Percentiles rank a stretch among this genome's conserved stretches.
Conservation (phyloP, 495 filamentous ascomycete genomes). For the Aspergillus ostianus region DNA sequence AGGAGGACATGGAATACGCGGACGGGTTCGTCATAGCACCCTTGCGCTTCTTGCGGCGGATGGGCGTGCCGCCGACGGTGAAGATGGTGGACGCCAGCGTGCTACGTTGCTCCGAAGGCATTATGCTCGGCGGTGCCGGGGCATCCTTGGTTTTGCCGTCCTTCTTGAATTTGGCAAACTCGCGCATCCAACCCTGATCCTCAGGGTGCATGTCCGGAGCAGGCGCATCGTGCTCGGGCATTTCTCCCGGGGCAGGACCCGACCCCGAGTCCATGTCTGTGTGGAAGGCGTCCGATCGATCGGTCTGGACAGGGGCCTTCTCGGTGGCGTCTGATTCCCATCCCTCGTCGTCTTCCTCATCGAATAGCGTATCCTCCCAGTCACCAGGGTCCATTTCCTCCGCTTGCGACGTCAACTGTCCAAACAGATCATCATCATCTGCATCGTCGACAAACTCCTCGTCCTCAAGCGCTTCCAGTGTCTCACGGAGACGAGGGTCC, state of each 20-base stretch:
- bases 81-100: conserved; percentile 70
- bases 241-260: conserved; percentile 35
- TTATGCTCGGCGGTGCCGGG: conserved; percentile 36
- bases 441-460: conserved; percentile 91
- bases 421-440: conserved; percentile 76
- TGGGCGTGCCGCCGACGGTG: conserved; percentile 68
- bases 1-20: conserved; percentile 95
- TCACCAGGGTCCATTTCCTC: conserved; percentile 69
- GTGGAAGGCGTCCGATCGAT: conserved; percentile 31
- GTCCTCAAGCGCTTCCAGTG: conserved; percentile 91
- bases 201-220: conserved; percentile 43
- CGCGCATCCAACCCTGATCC: conserved; percentile 78
- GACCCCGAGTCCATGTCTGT: conserved; percentile 13
- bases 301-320: conserved; percentile 52
- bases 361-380: conserved; percentile 59
- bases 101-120: conserved; percentile 52
- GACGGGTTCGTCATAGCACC: conserved; percentile 87
- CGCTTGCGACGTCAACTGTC: conserved; percentile 67
- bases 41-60: conserved; percentile 82
- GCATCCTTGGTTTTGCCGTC: conserved; percentile 52
- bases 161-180: conserved; percentile 88
- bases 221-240: conserved; percentile 44
- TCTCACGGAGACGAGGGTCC: conserved; percentile 91
- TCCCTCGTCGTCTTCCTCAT: conserved; percentile 68
- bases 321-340: conserved; percentile 96